A percentile compares a stretch with the other conserved stretches of the same genome.
These are phyloP conservation scores for Brassica napus DNA, from an alignment of 345 rosid genomes.

Conservation along the genomic window Da-Ae NC_063436.1:30149001-30149500, in stretches of 20 bases:
- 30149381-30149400: background rate
- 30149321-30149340: background rate
- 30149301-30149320: too few species aligned
- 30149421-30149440: background rate
- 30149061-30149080: constrained; percentile 48
- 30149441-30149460: background rate
- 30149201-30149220: constrained; percentile 63
- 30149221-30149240: constrained; percentile 62
- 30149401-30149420: background rate
- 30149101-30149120: constrained; percentile 61
- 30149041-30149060: constrained; percentile 52
- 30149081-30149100: constrained; percentile 53
- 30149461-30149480: constrained; percentile 2
- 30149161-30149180: constrained; percentile 59
- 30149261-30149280: background rate
- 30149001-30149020: constrained; percentile 63
- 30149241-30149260: background rate
- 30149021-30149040: constrained; percentile 53
- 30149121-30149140: constrained; percentile 68
- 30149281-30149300: too few species aligned
- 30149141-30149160: constrained; percentile 49
- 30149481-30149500: background rate
- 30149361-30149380: background rate
- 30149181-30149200: constrained; percentile 62
- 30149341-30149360: constrained; percentile 5